Conservation (phyloP, 495 filamentous ascomycete genomes). For the Letharia lupina region DNA sequence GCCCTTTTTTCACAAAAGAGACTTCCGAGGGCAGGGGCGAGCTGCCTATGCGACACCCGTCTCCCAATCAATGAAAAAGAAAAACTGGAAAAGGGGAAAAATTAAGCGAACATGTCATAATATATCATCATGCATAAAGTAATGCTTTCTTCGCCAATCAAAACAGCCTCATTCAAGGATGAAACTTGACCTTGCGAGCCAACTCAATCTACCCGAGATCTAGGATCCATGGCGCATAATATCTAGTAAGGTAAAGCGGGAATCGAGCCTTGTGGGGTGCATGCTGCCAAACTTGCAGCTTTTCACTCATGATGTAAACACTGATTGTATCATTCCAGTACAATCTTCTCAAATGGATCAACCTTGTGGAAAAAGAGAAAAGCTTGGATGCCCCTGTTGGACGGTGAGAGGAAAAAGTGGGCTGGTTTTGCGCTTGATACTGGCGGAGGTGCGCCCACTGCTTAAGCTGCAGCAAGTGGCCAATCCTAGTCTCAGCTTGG, state of each 20-base stretch:
- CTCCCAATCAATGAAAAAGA: too few relatives aligned
- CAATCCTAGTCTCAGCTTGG: neutral
- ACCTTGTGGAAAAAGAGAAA: neutral
- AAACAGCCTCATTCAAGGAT: neutral
- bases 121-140: too few relatives aligned
- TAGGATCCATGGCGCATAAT: slow-evolving; percentile 6
- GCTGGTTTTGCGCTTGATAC: neutral
- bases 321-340: slow-evolving; percentile 7
- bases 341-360: neutral
- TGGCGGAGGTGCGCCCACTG: slow-evolving; percentile 1
- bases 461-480: neutral
- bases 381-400: neutral
- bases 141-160: too few relatives aligned
- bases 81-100: too few relatives aligned
- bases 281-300: slow-evolving; percentile 6
- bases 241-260: neutral
- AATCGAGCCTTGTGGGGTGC: slow-evolving; percentile 12
- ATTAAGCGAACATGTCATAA: too few relatives aligned
- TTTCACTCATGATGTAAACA: slow-evolving; percentile 22
- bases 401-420: neutral
- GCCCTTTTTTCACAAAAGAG: neutral
- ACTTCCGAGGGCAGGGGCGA: neutral
- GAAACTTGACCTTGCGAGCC: neutral
- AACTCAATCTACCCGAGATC: slow-evolving; percentile 30
- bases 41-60: too few relatives aligned